Conservation (phyloP, 768 basidiomycete species). For the Austroboletus festivus region DNA sequence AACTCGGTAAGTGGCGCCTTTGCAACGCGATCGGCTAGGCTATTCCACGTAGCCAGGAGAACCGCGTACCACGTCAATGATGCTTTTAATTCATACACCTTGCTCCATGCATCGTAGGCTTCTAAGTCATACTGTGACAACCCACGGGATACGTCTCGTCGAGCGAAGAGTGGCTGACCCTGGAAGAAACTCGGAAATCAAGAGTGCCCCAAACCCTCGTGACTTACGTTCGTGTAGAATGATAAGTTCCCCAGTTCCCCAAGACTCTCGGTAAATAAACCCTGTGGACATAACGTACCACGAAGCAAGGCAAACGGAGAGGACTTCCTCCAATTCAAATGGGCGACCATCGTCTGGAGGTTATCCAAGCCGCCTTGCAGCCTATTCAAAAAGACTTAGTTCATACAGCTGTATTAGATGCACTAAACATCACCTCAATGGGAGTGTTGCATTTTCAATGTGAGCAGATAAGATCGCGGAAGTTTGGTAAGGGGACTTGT, state of each 20-base stretch:
- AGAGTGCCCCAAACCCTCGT: not conserved
- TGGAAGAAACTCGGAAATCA: constrained; percentile 2
- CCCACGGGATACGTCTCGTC: constrained; percentile 59
- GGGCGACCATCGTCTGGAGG: constrained; percentile 43
- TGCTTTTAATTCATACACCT: constrained; percentile 26
- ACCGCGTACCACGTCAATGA: constrained; percentile 38
- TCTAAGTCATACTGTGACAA: constrained; percentile 39
- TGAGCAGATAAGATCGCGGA: constrained; percentile 60
- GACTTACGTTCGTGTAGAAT: constrained; percentile 21
- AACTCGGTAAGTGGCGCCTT: constrained; percentile 50
- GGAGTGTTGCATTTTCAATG: constrained; percentile 56
- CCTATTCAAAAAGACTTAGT: constrained; percentile 21
- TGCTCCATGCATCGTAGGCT: constrained; percentile 40
- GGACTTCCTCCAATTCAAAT: constrained; percentile 52
- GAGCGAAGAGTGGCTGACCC: constrained; percentile 34
- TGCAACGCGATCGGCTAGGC: not conserved
- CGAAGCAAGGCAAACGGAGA: constrained; percentile 54
- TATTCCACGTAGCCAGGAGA: not conserved
- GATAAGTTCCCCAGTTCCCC: constrained; percentile 42
- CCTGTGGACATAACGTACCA: constrained; percentile 49
- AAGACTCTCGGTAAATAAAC: constrained; percentile 25
- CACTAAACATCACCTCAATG: constrained; percentile 46
- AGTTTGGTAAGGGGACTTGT: constrained; percentile 41
- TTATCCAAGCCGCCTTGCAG: constrained; percentile 34
- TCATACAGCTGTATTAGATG: not conserved